phyloP scores from a whole-genome alignment of 2,329 filamentous ascomycete genomes.

The Nectriaceae sp. region DNA sequence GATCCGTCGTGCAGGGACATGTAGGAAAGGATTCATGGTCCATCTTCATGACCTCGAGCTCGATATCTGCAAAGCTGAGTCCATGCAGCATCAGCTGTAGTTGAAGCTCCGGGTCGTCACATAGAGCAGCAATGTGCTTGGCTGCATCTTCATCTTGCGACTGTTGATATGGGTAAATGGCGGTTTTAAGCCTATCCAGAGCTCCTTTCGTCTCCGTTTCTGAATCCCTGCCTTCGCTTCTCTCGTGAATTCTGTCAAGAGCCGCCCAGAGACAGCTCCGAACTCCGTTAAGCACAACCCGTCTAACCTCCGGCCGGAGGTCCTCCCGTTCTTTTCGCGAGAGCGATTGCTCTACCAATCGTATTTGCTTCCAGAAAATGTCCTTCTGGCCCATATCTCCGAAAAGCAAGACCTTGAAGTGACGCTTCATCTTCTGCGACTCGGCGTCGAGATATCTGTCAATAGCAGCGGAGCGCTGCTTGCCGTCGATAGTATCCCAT shows the following conservation, averaged over 20 bases:
- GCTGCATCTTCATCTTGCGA: no score
- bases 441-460: constrained; percentile 5
- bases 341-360: no score
- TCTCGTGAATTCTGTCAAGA: background rate
- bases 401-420: background rate
- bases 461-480: constrained; percentile 2
- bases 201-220: background rate
- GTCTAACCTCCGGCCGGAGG: no score
- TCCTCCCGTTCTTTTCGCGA: no score
- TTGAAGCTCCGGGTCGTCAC: no score
- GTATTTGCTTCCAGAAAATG: constrained; percentile 7
- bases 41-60: background rate
- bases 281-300: no score
- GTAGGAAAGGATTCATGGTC: background rate
- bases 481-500: no score
- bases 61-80: background rate
- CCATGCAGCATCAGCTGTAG: no score
- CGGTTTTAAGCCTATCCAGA: no score
- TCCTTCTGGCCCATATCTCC: constrained; percentile 1
- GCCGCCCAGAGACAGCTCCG: no score
- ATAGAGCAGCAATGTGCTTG: no score
- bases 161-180: no score
- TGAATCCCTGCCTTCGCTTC: background rate
- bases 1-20: constrained; percentile 1
- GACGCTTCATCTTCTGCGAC: background rate